Percentiles rank a stretch among this genome's conserved stretches.
phyloP scores from a whole-genome alignment of 495 filamentous ascomycete species.

The Podospora conica region DNA sequence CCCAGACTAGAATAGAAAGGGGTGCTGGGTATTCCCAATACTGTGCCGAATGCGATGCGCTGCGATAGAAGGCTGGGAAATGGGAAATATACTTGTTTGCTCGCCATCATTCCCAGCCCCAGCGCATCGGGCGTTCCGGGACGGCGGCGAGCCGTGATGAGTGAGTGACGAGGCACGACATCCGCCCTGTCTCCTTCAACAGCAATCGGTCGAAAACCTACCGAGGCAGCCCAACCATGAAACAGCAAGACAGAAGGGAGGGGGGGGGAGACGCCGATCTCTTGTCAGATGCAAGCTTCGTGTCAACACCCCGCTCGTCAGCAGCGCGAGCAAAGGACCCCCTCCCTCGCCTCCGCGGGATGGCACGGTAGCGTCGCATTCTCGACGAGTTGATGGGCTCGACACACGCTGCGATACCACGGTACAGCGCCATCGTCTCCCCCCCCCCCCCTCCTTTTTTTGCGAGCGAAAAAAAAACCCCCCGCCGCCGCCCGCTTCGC shows the following conservation, averaged over 20 bases:
- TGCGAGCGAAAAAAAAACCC: no score
- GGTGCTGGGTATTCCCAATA: background rate
- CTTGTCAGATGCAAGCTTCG: background rate
- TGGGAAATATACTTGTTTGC: background rate
- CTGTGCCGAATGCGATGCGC: background rate
- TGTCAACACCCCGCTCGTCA: background rate
- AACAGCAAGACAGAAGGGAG: background rate
- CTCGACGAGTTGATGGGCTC: background rate
- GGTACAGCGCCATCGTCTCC: no score
- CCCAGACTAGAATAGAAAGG: background rate
- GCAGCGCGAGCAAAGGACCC: background rate
- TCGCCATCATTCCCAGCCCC: background rate
- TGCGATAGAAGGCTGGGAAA: background rate
- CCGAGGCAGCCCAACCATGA: background rate
- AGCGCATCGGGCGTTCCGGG: no score
- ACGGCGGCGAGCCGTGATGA: no score
- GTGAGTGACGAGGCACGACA: background rate
- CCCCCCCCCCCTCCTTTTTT: no score
- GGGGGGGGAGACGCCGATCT: background rate
- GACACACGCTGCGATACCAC: background rate
- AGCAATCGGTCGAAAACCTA: no score
- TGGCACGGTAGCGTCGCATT: background rate
- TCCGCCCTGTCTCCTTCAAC: no score
- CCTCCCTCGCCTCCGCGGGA: background rate
- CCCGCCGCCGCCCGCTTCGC: background rate